Evolutionary conservation across 768 basidiomycete genomes (phyloP).

Genomic region (Leccinum pellstonianum): DNA sequence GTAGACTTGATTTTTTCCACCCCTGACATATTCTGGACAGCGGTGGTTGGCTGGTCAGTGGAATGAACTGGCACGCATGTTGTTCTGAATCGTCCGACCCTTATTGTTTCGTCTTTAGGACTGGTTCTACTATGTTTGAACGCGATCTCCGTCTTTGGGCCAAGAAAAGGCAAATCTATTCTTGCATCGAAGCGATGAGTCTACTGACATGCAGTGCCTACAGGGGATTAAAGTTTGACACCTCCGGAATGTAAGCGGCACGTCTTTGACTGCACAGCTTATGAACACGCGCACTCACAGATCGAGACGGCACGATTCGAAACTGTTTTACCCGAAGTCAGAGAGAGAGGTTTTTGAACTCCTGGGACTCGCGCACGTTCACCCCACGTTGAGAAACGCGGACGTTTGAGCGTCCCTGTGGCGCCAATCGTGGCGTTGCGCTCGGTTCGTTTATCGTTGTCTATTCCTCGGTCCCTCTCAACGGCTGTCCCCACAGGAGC

Average conservation of each 20-base stretch:
- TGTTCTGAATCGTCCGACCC: neutral
- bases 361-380: constrained; percentile 67
- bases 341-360: constrained; percentile 74
- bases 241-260: constrained; percentile 65
- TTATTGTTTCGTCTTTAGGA: constrained; percentile 43
- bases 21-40: constrained; percentile 81
- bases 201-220: constrained; percentile 1
- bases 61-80: neutral
- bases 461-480: neutral
- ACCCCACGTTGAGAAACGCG: constrained; percentile 71
- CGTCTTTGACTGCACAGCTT: neutral
- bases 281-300: neutral
- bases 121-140: constrained; percentile 88
- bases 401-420: constrained; percentile 42
- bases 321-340: constrained; percentile 54
- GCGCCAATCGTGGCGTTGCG: neutral
- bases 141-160: constrained; percentile 78
- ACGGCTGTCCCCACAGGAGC: neutral
- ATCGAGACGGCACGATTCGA: constrained; percentile 64
- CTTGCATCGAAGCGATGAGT: neutral
- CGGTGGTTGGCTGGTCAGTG: constrained; percentile 83
- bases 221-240: constrained; percentile 84
- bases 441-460: neutral
- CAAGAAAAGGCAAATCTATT: constrained; percentile 50
- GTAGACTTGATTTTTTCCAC: constrained; percentile 83